Conservation (phyloP, 2,329 filamentous ascomycete genomes). For the Fusarium floridanum region DNA sequence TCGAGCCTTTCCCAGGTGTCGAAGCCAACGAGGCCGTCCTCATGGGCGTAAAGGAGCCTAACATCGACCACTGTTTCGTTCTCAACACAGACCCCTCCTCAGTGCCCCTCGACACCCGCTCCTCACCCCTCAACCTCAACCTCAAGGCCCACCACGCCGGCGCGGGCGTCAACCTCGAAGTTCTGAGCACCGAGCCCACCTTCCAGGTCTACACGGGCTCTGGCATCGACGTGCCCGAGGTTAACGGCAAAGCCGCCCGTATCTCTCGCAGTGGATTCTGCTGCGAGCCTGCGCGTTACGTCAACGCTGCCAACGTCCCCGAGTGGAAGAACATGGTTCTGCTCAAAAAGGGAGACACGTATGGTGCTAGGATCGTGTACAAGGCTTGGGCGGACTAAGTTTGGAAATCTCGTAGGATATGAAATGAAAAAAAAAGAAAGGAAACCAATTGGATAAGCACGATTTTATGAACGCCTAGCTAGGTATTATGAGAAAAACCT, state of each 20-base stretch:
- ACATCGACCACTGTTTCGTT: conserved; percentile 93
- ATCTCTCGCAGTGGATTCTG: conserved; percentile 83
- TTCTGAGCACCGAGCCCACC: conserved; percentile 90
- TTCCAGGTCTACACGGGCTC: conserved; percentile 98
- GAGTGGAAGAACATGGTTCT: conserved; percentile 84
- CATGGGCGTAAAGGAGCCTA: conserved; percentile 77
- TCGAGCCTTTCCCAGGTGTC: conserved; percentile 74
- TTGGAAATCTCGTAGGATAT: neutral
- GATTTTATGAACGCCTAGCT: conserved; percentile 22
- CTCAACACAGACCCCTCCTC: conserved; percentile 72
- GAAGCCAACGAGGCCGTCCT: conserved; percentile 76
- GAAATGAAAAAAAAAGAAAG: conserved; percentile 10
- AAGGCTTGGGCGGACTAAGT: conserved; percentile 80
- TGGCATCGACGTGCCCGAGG: conserved; percentile 81
- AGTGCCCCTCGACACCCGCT: conserved; percentile 76
- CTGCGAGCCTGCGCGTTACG: conserved; percentile 90
- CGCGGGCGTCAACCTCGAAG: conserved; percentile 84
- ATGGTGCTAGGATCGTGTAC: conserved; percentile 86
- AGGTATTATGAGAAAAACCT: conserved; percentile 22
- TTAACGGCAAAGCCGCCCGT: conserved; percentile 73
- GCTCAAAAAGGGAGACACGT: conserved; percentile 86
- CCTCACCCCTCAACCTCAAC: conserved; percentile 72
- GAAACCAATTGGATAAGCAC: conserved; percentile 19
- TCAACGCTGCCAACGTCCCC: conserved; percentile 87
- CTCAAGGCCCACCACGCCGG: conserved; percentile 80